Conservation (phyloP, 345 rosid genomes). For the Pistacia integerrima region DNA sequence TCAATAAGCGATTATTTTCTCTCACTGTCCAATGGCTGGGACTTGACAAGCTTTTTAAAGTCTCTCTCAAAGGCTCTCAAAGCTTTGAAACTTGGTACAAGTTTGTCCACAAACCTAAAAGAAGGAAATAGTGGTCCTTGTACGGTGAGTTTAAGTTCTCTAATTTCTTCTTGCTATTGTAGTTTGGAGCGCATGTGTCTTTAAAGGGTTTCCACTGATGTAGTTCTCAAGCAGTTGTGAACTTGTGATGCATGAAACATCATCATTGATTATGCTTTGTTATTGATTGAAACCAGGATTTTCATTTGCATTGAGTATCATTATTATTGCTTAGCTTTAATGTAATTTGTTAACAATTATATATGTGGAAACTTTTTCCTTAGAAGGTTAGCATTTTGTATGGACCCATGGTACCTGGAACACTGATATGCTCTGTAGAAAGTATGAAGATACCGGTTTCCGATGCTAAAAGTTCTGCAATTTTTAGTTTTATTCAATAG, state of each 20-base stretch:
- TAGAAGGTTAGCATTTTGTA: background rate
- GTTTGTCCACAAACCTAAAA: conserved; percentile 65
- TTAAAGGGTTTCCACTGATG: background rate
- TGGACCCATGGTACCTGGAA: background rate
- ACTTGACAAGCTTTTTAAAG: conserved; percentile 88
- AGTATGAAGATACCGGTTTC: background rate
- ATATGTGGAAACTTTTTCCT: background rate
- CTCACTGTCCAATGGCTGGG: conserved; percentile 98
- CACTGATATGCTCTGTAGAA: background rate
- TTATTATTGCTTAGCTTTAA: background rate
- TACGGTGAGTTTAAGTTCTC: conserved; percentile 51
- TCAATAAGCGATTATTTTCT: conserved; percentile 97
- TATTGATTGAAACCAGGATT: background rate
- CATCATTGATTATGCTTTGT: background rate
- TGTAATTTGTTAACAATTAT: background rate
- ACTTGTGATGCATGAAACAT: background rate
- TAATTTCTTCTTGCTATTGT: background rate
- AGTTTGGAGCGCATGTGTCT: background rate
- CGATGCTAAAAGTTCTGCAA: background rate
- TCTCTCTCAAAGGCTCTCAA: conserved; percentile 91
- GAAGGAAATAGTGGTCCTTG: conserved; percentile 84
- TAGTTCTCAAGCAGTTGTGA: background rate
- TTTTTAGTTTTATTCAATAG: background rate
- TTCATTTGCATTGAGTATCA: background rate
- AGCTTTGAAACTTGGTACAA: conserved; percentile 69